Conservation (phyloP, 2,329 filamentous ascomycete genomes). For the Fusarium avenaceum region DNA sequence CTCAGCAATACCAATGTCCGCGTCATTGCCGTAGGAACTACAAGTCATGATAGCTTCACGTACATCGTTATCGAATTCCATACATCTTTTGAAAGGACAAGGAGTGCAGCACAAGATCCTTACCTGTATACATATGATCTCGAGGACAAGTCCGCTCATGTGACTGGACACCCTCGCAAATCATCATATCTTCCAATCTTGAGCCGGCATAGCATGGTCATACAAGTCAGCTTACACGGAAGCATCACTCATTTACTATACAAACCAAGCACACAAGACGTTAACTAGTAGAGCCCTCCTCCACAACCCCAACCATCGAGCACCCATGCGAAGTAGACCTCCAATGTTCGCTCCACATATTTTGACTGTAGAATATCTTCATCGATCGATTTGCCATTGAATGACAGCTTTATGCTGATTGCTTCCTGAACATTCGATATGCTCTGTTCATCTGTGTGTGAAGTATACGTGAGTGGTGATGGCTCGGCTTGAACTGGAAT, state of each 20-base stretch:
- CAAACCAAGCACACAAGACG: conserved; percentile 35
- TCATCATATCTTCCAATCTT: not conserved
- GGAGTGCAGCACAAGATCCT: not conserved
- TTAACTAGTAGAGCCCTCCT: conserved; percentile 23
- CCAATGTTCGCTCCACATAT: conserved; percentile 35
- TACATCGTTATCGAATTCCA: not conserved
- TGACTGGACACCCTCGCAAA: conserved; percentile 7
- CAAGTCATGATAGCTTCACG: conserved; percentile 6
- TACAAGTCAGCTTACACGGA: not conserved
- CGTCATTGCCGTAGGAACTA: not conserved
- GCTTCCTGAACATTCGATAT: not conserved
- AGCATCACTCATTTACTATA: not conserved
- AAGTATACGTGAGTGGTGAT: conserved; percentile 4
- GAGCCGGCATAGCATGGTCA: conserved; percentile 1
- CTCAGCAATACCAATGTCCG: not conserved
- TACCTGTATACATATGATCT: not conserved
- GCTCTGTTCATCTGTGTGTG: not conserved
- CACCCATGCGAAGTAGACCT: conserved; percentile 30
- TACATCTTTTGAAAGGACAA: not conserved
- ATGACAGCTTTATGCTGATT: not conserved
- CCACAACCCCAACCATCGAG: conserved; percentile 34
- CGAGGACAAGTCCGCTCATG: conserved; percentile 16
- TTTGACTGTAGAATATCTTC: conserved; percentile 17
- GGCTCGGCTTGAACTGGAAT: not conserved
- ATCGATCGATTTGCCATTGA: conserved; percentile 26